Conservation (phyloP, 1,139 yeast genomes). For the Pichia sp. region DNA sequence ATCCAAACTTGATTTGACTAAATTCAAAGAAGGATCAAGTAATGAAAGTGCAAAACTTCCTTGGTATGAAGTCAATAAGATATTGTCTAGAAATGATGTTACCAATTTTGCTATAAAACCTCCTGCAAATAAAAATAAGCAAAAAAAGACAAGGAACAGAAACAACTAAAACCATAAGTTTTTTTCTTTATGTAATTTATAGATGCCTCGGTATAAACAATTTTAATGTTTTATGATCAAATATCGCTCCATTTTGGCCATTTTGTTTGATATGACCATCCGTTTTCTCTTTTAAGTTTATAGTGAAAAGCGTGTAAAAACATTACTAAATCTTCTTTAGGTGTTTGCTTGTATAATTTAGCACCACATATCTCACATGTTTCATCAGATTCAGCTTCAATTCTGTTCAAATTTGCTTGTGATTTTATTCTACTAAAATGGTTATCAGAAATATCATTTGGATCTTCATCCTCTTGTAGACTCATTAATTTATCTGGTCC, state of each 20-base stretch:
- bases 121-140: background rate
- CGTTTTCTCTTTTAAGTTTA: constrained; percentile 26
- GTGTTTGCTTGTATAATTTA: constrained; percentile 36
- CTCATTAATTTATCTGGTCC: constrained; percentile 18
- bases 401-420: constrained; percentile 19
- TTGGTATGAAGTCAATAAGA: constrained; percentile 18
- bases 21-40: constrained; percentile 26
- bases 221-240: background rate
- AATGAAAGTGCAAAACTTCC: constrained; percentile 31
- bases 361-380: constrained; percentile 45
- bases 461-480: background rate
- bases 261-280: constrained; percentile 33
- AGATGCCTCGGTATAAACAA: background rate
- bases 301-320: constrained; percentile 58
- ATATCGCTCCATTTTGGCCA: constrained; percentile 36
- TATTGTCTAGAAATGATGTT: constrained; percentile 11
- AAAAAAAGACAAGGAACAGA: background rate
- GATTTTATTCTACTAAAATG: constrained; percentile 20
- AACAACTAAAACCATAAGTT: background rate
- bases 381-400: constrained; percentile 17
- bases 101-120: constrained; percentile 4
- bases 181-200: background rate
- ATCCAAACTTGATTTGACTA: constrained; percentile 6
- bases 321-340: constrained; percentile 36
- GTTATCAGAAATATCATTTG: constrained; percentile 1